phyloP scores from a whole-genome alignment of 306 rosid genomes.

The Ceratonia siliqua region DNA sequence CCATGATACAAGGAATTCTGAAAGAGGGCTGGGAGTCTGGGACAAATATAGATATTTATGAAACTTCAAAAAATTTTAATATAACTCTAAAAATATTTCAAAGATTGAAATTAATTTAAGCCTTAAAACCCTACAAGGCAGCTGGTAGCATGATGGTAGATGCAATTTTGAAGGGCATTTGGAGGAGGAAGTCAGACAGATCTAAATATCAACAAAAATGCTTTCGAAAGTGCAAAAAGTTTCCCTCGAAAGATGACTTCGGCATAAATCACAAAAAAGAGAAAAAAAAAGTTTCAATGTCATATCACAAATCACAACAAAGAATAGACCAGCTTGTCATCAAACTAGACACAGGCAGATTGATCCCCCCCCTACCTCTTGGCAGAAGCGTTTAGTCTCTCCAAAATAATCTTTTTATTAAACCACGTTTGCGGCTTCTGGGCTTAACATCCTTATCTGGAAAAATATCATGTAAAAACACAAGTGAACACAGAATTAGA shows the following conservation, averaged over 20 bases:
- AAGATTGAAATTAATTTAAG: too few species aligned
- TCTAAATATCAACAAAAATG: not conserved
- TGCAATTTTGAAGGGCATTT: not conserved
- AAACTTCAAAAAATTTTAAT: too few species aligned
- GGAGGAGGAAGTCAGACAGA: not conserved
- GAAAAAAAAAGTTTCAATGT: too few species aligned
- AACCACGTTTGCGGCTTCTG: conserved; percentile 29
- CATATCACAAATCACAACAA: conserved; percentile 5
- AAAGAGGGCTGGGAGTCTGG: too few species aligned
- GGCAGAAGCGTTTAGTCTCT: conserved; percentile 19
- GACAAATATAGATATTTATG: too few species aligned
- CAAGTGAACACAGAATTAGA: conserved; percentile 10
- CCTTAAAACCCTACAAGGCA: too few species aligned
- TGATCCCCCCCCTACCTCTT: conserved; percentile 20
- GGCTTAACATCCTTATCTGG: conserved; percentile 37
- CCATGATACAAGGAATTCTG: too few species aligned
- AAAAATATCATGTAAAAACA: not conserved
- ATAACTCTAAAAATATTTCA: too few species aligned
- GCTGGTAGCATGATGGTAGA: too few species aligned
- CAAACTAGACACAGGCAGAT: not conserved
- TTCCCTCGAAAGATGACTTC: not conserved
- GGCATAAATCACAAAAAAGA: not conserved
- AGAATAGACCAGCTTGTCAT: conserved; percentile 23
- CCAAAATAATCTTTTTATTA: conserved; percentile 34
- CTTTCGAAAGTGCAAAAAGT: not conserved